Percentiles rank a stretch among this genome's conserved stretches.
Evolutionary conservation across 257 asterid species (phyloP).

Genomic region (Nicotiana tomentosiformis): DNA sequence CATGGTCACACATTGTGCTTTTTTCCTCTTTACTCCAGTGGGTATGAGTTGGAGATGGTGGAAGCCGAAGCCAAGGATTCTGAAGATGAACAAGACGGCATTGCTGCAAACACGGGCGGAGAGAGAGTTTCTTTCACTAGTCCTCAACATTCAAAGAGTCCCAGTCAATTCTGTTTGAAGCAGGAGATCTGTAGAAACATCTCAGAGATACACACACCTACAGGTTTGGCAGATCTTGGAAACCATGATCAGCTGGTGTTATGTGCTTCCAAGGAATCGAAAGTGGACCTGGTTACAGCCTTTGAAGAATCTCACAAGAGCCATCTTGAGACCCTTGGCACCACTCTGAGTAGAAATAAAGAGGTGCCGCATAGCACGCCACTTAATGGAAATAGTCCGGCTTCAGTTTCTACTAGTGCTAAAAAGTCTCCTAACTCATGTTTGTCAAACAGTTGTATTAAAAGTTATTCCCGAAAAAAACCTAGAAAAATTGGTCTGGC

Average conservation of each 20-base stretch:
- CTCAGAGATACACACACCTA: slow-evolving; percentile 24
- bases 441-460: slow-evolving; percentile 25
- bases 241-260: slow-evolving; percentile 19
- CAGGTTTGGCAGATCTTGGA: slow-evolving; percentile 20
- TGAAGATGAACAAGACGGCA: slow-evolving; percentile 68
- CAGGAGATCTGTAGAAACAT: slow-evolving; percentile 30
- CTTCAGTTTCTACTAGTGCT: slow-evolving; percentile 33
- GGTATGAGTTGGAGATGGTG: slow-evolving; percentile 68
- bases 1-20: not conserved
- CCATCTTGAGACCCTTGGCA: slow-evolving; percentile 25
- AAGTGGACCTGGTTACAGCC: slow-evolving; percentile 12
- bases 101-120: slow-evolving; percentile 19
- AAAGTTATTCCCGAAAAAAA: slow-evolving; percentile 25
- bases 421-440: slow-evolving; percentile 34
- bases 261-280: slow-evolving; percentile 30
- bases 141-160: slow-evolving; percentile 32
- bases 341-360: slow-evolving; percentile 23
- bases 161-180: slow-evolving; percentile 28
- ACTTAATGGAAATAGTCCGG: slow-evolving; percentile 20
- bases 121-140: slow-evolving; percentile 27
- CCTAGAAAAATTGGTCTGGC: slow-evolving; percentile 27
- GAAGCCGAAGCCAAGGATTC: slow-evolving; percentile 92
- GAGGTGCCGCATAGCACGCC: slow-evolving; percentile 23
- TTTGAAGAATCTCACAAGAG: slow-evolving; percentile 19
- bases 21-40: slow-evolving; percentile 31